Evolutionary conservation across 1,284 basidiomycete genomes (phyloP).

Genomic region (Puccinia triticina): DNA sequence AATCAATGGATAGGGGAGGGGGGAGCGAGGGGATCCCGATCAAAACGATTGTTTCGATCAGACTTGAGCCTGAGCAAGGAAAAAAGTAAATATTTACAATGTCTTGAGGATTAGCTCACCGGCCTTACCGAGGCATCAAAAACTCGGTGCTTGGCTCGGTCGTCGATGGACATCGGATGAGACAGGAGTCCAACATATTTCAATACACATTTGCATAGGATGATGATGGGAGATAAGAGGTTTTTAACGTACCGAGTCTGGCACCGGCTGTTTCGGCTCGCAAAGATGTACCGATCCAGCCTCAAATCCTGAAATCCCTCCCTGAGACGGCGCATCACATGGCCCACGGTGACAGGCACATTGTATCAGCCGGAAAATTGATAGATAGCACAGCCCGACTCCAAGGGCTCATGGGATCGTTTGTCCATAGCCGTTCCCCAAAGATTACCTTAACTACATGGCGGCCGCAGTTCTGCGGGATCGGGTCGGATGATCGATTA

Average conservation of each 20-base stretch:
- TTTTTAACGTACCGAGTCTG: not conserved
- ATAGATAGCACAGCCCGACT: not conserved
- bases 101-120: not conserved
- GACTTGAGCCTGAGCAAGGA: not conserved
- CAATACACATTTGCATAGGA: no score
- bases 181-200: not conserved
- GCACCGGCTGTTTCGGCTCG: not conserved
- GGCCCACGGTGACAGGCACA: not conserved
- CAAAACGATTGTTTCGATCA: not conserved
- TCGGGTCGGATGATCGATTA: slow-evolving; percentile 13
- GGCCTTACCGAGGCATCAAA: not conserved
- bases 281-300: not conserved
- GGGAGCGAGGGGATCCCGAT: slow-evolving; percentile 7
- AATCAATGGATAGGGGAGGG: not conserved
- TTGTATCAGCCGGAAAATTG: not conserved
- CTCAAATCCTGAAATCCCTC: not conserved
- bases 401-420: not conserved
- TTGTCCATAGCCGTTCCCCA: not conserved
- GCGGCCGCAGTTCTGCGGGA: not conserved
- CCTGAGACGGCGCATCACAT: not conserved
- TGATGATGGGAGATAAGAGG: not conserved
- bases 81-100: no score
- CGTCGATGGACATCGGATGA: not conserved
- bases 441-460: not conserved
- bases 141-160: slow-evolving; percentile 4